Percentiles rank a stretch among this genome's conserved stretches.
These are phyloP conservation scores for Thalia dealbata DNA, from an alignment of 176 grass and related monocot species.

Conservation along the genomic window DNA sequence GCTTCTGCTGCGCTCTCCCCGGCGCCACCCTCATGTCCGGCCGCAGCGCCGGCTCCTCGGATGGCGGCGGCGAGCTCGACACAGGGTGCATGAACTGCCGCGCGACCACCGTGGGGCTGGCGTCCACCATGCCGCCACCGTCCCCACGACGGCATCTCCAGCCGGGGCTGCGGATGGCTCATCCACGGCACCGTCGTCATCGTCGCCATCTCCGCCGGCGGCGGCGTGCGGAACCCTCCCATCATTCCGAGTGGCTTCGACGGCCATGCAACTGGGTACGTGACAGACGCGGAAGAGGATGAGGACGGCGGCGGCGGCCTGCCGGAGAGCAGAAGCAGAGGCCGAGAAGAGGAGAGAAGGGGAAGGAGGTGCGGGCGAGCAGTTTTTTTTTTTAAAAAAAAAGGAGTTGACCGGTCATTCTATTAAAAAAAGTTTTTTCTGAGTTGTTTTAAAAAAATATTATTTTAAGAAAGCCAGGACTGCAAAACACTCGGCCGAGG, in stretches of 20 bases:
- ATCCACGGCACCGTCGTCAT: conserved; percentile 5
- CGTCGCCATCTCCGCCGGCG: not conserved
- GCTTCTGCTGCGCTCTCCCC: no score
- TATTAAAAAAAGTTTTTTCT: no score
- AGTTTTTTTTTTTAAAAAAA: no score
- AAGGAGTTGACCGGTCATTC: no score
- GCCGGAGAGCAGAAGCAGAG: no score
- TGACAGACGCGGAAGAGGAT: not conserved
- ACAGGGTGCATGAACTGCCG: not conserved
- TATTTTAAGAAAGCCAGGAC: no score
- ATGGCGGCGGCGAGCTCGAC: not conserved
- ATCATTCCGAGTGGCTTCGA: conserved; percentile 12
- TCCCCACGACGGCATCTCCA: no score
- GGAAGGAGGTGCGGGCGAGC: no score
- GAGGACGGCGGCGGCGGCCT: conserved; percentile 8
- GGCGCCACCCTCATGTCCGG: no score
- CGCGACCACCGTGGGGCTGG: not conserved
- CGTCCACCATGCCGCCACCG: not conserved
- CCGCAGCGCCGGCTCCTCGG: not conserved
- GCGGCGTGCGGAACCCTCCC: conserved; percentile 31
- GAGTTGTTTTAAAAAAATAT: no score
- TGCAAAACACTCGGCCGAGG: no score
- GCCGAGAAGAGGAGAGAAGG: no score
- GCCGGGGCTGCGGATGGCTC: not conserved
- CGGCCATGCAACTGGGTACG: conserved; percentile 15